These are phyloP conservation scores for Pulicaria dysenterica DNA, from an alignment of 129 eudicot genomes.

Conservation along the genomic window DNA sequence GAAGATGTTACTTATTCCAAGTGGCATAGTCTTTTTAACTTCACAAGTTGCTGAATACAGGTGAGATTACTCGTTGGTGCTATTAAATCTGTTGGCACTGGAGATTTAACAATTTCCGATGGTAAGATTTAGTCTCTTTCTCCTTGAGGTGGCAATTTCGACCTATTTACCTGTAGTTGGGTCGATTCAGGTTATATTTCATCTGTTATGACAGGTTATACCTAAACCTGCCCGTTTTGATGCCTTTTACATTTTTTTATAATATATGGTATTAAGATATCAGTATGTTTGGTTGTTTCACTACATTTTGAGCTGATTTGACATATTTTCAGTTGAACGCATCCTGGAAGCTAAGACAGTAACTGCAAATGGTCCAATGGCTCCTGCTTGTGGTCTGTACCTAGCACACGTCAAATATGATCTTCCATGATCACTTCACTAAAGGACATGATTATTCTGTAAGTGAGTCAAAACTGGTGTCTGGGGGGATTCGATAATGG, in stretches of 20 bases:
- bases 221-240: background rate
- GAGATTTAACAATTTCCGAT: conserved; percentile 70
- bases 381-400: conserved; percentile 91
- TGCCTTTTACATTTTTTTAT: background rate
- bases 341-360: conserved; percentile 81
- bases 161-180: background rate
- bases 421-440: conserved; percentile 46
- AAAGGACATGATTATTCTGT: background rate
- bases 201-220: background rate
- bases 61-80: conserved; percentile 93
- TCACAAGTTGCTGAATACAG: conserved; percentile 39
- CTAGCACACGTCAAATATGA: conserved; percentile 87
- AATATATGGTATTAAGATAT: background rate
- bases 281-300: background rate
- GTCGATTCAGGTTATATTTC: background rate
- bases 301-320: conserved; percentile 3
- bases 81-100: conserved; percentile 88
- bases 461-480: background rate
- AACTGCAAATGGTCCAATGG: conserved; percentile 85
- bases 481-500: too few relatives aligned
- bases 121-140: conserved; percentile 46
- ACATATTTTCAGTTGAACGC: conserved; percentile 58
- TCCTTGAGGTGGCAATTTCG: background rate
- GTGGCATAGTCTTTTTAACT: background rate
- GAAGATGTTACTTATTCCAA: background rate